Evolutionary conservation across 2,329 filamentous ascomycete genomes (phyloP).

Genomic region (Trichophyton schoenleinii): DNA sequence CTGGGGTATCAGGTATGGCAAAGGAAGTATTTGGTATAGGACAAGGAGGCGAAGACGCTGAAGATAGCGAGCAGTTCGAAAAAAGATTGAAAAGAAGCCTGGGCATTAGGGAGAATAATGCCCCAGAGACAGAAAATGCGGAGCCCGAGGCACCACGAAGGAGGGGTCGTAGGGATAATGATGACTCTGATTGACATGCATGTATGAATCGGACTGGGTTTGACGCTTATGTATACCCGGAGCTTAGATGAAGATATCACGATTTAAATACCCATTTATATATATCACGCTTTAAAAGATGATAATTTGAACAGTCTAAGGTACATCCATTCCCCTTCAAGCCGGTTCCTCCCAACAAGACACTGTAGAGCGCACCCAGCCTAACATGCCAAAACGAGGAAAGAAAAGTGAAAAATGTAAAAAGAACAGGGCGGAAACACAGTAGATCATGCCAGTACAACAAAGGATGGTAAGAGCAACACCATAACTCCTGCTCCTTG

Average conservation of each 20-base stretch:
- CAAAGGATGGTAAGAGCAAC: neutral
- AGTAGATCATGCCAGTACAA: neutral
- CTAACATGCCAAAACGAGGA: neutral
- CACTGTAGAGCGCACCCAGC: neutral
- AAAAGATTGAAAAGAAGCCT: conserved; percentile 51
- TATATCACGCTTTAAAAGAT: neutral
- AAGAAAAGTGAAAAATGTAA: neutral
- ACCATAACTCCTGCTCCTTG: conserved; percentile 6
- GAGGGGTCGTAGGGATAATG: neutral
- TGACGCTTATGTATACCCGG: neutral
- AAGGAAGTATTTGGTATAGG: conserved; percentile 40
- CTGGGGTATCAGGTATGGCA: conserved; percentile 60
- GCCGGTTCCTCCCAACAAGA: neutral
- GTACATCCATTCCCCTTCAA: neutral
- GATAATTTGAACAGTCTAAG: neutral
- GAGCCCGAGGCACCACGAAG: neutral
- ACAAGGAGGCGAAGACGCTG: conserved; percentile 10
- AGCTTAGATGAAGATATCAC: neutral
- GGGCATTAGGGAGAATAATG: conserved; percentile 32
- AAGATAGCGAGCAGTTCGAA: conserved; percentile 40
- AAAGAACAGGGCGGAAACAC: neutral
- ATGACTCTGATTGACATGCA: conserved; percentile 6
- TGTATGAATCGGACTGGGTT: neutral
- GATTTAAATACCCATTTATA: neutral
- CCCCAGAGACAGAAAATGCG: neutral